Evolutionary conservation across 495 filamentous ascomycete species (phyloP), one percentile per base, ranked within the genome.

Genomic region (Podospora fimiseda): DNA sequence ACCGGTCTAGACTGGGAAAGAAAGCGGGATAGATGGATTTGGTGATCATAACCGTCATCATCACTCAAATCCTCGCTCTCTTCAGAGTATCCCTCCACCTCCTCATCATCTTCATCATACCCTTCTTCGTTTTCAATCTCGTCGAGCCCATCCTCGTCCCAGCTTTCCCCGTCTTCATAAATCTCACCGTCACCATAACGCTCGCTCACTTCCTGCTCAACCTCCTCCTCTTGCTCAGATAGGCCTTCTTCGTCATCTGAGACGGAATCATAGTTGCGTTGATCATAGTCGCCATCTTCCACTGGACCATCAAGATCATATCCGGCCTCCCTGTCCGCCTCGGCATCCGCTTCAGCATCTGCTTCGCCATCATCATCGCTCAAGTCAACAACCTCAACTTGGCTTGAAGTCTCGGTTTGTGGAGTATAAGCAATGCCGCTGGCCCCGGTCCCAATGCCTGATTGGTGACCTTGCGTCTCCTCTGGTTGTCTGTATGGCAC

Each of bases 141-240:
- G n/a, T 56, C n/a, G n/a, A n/a, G 55, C 8, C 57, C 55, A 18
- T 58, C 63, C 13, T 43, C 52, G 8, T 53, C 56, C 6, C 58
- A 56, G n/a, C 59, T 54, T 3, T 60, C 52, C n/a, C 51, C 48
- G 19, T 70, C 64, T 2, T 70, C 65, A 37, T 67, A 65, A n/a
- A 60, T 57, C 37, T 67, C 70, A 7, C 65, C 62, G 14, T 70
- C 63, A 18, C 70, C 73, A 52, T 74, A 70, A 23, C 59, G 59
- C 3, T 69, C 65, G 1, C 54, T 63, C 1, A 48, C 58, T 21
- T 72, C 70, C 5, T 67, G 68, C 40, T 69, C 69, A 14, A 60
- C 63, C 43, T 72, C 65, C 4, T 72, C 67, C 1, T 69, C 68
- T 9, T 78, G 70, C 11, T 67, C 65, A 3, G 59, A 64, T 9